Evolutionary conservation across 2,329 filamentous ascomycete species (phyloP), one percentile per base, ranked within the genome.

Genomic region (Diaporthe sp.): DNA sequence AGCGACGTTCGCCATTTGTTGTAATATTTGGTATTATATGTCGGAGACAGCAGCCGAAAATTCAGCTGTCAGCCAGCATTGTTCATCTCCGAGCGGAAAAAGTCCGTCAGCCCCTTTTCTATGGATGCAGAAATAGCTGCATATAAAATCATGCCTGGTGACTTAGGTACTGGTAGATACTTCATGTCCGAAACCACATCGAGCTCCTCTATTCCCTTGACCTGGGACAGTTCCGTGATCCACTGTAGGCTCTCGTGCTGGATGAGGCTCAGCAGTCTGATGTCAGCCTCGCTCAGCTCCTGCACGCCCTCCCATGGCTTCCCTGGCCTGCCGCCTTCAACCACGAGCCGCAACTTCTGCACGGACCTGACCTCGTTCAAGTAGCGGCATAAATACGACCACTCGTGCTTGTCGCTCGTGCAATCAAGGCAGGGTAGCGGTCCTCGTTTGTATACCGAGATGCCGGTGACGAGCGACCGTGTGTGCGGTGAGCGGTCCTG

Each of bases 61-160:
- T 20, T 61, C 22, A 39, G 44, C 51, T 34, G 10, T 63, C 20
- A 63, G 25, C 12, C 15, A 22, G 15, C 34, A 13, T 17, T 60
- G 0, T 42, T 57, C 58, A 78, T 71, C 51, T 77, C 53, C 28
- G 60, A 53, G 31, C 57, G 65, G 2, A 78, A 42, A 20, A 74
- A 77, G 8, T 72, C 55, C 4, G 60, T 55, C 22, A 78, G 31
- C 17, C 75, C 77, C 9, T 67, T 86, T 77, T 91, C 88, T 25
- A 93, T 88, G 72, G 90, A 92, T 47, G 87, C 87, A 42, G 90
- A 92, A 77, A 93, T 90, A 34, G 90, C 87, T 2, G 91, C 88
- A 80, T 89, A 92, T 76, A 91, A 86, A 4, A 89, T 85, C 87
- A 91, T 89, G 60, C 86, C 87, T 74, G 87, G 87, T 25, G 87